phyloP scores from a whole-genome alignment of 192 early-diverging fungal species.

The Backusella mclennaniae region DNA sequence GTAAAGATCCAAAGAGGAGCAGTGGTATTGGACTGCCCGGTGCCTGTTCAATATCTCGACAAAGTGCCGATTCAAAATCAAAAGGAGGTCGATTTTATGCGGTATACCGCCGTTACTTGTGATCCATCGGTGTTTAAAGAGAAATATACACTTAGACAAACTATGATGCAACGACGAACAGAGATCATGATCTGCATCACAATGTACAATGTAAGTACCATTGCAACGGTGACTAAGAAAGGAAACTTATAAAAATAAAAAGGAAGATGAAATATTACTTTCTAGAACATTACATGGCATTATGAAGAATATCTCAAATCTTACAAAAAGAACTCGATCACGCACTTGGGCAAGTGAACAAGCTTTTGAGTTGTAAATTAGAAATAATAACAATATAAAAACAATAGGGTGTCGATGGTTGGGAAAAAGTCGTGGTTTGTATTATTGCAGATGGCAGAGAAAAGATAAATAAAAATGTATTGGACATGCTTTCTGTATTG shows the following conservation, averaged over 20 bases:
- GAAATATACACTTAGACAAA: constrained; percentile 76
- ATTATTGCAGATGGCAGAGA: constrained; percentile 81
- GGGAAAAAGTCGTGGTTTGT: constrained; percentile 85
- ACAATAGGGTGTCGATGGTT: constrained; percentile 67
- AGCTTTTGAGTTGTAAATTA: not conserved
- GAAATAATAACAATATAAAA: not conserved
- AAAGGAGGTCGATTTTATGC: constrained; percentile 86
- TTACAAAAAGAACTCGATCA: constrained; percentile 78
- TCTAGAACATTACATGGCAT: constrained; percentile 84
- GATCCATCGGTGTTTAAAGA: constrained; percentile 83
- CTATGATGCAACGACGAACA: constrained; percentile 63
- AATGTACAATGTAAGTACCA: constrained; percentile 65
- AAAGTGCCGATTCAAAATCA: constrained; percentile 51
- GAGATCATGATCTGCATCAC: constrained; percentile 82
- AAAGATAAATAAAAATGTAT: constrained; percentile 68
- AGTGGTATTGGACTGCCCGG: constrained; percentile 69
- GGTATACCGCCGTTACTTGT: constrained; percentile 90
- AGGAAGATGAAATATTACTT: constrained; percentile 90
- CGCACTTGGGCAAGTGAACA: constrained; percentile 60
- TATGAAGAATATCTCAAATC: constrained; percentile 88
- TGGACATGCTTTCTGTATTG: constrained; percentile 73
- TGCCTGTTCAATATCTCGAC: constrained; percentile 56
- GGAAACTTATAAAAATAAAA: constrained; percentile 10
- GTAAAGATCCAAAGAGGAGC: constrained; percentile 70
- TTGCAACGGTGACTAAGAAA: not conserved